phyloP scores from a whole-genome alignment of 768 basidiomycete species.

The Amanita polypyramis region DNA sequence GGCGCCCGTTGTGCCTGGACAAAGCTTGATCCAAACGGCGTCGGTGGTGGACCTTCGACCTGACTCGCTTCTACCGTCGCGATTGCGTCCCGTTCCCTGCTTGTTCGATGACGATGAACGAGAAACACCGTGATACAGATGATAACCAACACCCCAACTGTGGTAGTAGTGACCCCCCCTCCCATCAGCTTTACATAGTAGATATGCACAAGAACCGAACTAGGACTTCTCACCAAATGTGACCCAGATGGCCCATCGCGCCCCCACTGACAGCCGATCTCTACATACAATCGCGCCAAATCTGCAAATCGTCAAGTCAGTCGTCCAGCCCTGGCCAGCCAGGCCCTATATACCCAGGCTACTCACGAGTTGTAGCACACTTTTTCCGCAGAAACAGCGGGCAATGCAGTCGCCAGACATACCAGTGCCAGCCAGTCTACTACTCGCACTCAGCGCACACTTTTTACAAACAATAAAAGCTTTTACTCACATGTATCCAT shows the following conservation, averaged over 20 bases:
- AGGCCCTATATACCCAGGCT: background rate
- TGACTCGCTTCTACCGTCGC: conserved; percentile 19
- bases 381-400: conserved; percentile 15
- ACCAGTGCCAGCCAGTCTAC: conserved; percentile 10
- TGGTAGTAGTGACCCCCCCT: too few relatives aligned
- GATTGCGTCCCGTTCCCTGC: conserved; percentile 3
- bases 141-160: background rate
- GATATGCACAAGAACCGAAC: too few relatives aligned
- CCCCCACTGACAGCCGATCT: background rate
- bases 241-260: background rate
- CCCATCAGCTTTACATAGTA: background rate
- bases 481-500: conserved; percentile 3
- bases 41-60: conserved; percentile 19
- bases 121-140: background rate
- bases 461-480: too few relatives aligned
- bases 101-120: conserved; percentile 1
- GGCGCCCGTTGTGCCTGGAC: conserved; percentile 14
- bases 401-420: conserved; percentile 13
- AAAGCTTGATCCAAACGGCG: conserved; percentile 17
- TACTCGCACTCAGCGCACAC: background rate
- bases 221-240: background rate
- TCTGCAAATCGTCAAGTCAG: too few relatives aligned
- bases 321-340: too few relatives aligned
- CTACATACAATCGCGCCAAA: conserved; percentile 2
- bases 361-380: conserved; percentile 13